Conservation (phyloP, 106 monocot genomes). For the Alisma plantagoaquatica region DNA sequence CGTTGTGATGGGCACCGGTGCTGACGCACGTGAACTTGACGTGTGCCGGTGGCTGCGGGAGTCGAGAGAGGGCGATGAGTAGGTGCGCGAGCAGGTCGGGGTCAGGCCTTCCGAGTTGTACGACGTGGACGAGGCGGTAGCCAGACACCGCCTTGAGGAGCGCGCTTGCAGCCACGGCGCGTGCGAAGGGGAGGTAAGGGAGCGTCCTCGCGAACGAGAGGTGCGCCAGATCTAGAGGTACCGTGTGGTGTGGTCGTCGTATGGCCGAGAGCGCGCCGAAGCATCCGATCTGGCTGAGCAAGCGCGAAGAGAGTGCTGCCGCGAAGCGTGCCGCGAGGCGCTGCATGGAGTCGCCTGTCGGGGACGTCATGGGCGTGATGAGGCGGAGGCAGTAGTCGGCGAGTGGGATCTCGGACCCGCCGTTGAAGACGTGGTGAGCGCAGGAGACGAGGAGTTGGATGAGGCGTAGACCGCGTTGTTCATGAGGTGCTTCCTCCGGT, state of each 20-base stretch:
- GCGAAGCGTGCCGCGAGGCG: slow-evolving; percentile 10
- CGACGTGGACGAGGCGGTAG: slow-evolving; percentile 6
- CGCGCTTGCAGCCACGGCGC: not conserved
- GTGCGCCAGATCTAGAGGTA: not conserved
- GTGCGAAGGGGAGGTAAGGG: slow-evolving; percentile 8
- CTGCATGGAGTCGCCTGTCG: slow-evolving; percentile 11
- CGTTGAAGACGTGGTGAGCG: not conserved
- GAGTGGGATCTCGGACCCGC: not conserved
- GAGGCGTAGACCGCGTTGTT: slow-evolving; percentile 9
- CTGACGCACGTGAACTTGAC: slow-evolving; percentile 3
- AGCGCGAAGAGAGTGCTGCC: slow-evolving; percentile 7
- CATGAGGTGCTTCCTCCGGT: not conserved
- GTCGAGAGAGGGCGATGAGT: slow-evolving; percentile 4
- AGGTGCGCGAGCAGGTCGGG: not conserved
- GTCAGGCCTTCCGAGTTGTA: not conserved
- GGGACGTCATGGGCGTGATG: slow-evolving; percentile 8
- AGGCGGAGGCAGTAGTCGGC: slow-evolving; percentile 12
- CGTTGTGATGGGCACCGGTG: not conserved
- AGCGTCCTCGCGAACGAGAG: slow-evolving; percentile 8
- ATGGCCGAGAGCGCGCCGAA: slow-evolving; percentile 2
- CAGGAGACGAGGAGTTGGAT: slow-evolving; percentile 9
- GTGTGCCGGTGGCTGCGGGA: not conserved
- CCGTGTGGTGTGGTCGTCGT: not conserved
- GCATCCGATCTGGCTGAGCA: slow-evolving; percentile 4
- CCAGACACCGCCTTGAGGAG: not conserved